Percentiles rank a stretch among this genome's conserved stretches.
phyloP scores from a whole-genome alignment of 2,329 filamentous ascomycete genomes.

The Sarocladium strictum region DNA sequence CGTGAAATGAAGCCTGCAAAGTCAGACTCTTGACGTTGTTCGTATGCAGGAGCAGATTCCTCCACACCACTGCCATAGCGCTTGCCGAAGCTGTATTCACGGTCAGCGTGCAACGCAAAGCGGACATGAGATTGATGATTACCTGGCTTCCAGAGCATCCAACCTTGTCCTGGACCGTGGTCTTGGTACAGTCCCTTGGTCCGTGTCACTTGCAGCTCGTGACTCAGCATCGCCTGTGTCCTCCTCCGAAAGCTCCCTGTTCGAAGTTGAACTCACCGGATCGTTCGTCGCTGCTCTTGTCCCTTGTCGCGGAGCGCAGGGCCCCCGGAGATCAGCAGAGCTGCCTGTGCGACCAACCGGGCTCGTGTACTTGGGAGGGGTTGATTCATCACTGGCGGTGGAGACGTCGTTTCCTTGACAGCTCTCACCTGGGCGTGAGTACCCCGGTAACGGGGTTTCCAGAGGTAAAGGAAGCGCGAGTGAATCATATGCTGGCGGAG shows the following conservation, averaged over 20 bases:
- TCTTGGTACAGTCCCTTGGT: too few relatives aligned
- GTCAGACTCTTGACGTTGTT: too few relatives aligned
- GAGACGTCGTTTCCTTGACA: too few relatives aligned
- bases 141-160: too few relatives aligned
- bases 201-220: too few relatives aligned
- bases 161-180: too few relatives aligned
- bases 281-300: background rate
- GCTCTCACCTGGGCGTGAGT: background rate
- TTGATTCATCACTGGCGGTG: too few relatives aligned
- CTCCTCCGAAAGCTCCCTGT: background rate
- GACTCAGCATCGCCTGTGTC: too few relatives aligned
- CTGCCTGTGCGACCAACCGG: too few relatives aligned
- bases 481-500: background rate
- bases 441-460: background rate
- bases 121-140: too few relatives aligned
- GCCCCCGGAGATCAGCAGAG: background rate
- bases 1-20: background rate
- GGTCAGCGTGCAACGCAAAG: too few relatives aligned
- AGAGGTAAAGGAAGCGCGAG: background rate
- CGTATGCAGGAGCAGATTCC: slow-evolving; percentile 10
- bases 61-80: slow-evolving; percentile 23
- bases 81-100: slow-evolving; percentile 23
- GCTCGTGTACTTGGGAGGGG: too few relatives aligned
- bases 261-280: background rate
- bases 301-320: background rate